Conservation (phyloP, 2,329 filamentous ascomycete species). For the Orbilia blumenaviensis region DNA sequence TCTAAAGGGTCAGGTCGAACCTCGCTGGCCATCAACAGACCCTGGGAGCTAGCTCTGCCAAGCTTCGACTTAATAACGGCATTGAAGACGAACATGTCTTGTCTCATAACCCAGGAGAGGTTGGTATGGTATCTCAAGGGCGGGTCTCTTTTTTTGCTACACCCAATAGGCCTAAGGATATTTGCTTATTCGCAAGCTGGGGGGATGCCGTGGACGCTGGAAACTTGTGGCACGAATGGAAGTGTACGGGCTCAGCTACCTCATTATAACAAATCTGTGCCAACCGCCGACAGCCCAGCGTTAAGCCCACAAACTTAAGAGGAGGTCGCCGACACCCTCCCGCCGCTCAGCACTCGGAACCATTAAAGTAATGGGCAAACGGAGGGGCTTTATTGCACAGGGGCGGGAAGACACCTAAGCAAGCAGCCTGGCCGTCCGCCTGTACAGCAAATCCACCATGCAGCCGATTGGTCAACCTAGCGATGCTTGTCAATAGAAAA, state of each 20-base stretch:
- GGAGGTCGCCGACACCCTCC: neutral
- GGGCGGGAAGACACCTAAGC: neutral
- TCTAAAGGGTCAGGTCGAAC: constrained; percentile 8
- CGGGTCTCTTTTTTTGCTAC: neutral
- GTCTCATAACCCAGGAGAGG: too few species aligned
- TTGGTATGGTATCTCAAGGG: too few species aligned
- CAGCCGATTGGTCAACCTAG: constrained; percentile 24
- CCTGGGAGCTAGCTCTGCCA: neutral
- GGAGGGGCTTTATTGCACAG: neutral
- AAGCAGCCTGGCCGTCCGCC: neutral
- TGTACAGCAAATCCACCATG: neutral
- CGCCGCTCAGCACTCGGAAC: neutral
- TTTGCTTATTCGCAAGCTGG: constrained; percentile 8
- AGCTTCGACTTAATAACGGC: constrained; percentile 8
- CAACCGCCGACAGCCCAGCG: neutral
- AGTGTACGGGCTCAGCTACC: neutral
- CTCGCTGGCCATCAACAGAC: constrained; percentile 10
- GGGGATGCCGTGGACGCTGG: neutral
- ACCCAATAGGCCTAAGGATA: neutral
- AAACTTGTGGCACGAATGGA: neutral
- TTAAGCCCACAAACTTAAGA: neutral
- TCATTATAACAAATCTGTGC: neutral
- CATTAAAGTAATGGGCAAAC: neutral
- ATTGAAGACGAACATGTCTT: neutral
- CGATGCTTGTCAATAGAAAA: constrained; percentile 1